Percentiles rank a stretch among this genome's conserved stretches.
Evolutionary conservation across 164 flowering plant genomes (phyloP).

Genomic region (Cinnamomum micranthum): DNA sequence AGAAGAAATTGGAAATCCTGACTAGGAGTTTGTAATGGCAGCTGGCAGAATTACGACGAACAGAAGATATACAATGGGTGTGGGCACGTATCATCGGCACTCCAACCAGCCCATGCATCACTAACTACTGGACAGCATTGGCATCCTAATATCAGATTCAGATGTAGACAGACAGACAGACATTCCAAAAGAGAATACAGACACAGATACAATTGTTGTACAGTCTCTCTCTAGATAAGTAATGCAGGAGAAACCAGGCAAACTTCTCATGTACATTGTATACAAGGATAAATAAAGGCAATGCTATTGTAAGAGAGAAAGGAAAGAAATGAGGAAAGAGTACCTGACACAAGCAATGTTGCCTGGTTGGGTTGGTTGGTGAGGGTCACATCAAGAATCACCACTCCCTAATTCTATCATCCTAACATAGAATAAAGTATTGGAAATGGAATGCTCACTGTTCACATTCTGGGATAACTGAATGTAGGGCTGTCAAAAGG

Average conservation of each 20-base stretch:
- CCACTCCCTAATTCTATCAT: too few relatives aligned
- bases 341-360: too few relatives aligned
- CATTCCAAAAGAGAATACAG: neutral
- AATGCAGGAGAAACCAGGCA: neutral
- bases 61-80: constrained; percentile 44
- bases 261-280: neutral
- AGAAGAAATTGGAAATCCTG: constrained; percentile 3
- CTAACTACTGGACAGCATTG: constrained; percentile 45
- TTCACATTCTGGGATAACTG: too few relatives aligned
- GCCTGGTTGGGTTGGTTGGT: too few relatives aligned
- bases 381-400: too few relatives aligned
- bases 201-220: neutral
- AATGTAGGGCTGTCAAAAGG: too few relatives aligned
- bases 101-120: constrained; percentile 61
- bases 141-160: constrained; percentile 29
- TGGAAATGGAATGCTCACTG: too few relatives aligned
- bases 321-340: too few relatives aligned
- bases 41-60: constrained; percentile 65
- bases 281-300: neutral
- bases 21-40: constrained; percentile 28
- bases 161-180: neutral
- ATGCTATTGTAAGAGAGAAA: too few relatives aligned
- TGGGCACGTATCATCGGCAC: constrained; percentile 66
- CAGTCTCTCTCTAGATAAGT: neutral
- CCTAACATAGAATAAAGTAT: too few relatives aligned